These are phyloP conservation scores for Whalleya microplaca DNA, from an alignment of 2,329 filamentous ascomycete genomes.

Conservation along the genomic window DNA sequence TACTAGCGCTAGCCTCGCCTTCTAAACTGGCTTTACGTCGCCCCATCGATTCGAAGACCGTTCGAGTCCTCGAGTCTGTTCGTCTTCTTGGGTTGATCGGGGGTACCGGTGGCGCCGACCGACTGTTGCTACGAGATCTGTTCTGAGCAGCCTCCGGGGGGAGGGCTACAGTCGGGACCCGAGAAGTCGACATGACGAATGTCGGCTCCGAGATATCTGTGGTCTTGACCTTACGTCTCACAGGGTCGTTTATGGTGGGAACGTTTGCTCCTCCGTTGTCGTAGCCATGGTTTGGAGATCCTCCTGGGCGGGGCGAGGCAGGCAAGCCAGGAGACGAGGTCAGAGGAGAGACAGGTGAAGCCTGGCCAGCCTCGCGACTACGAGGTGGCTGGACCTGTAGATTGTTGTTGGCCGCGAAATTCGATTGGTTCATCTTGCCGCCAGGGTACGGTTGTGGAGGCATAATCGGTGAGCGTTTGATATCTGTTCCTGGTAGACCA, in stretches of 20 bases:
- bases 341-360: slow-evolving; percentile 52
- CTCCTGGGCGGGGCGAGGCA: slow-evolving; percentile 40
- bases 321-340: slow-evolving; percentile 39
- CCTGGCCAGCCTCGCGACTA: slow-evolving; percentile 44
- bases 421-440: slow-evolving; percentile 26
- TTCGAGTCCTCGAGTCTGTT: slow-evolving; percentile 44
- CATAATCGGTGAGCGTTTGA: slow-evolving; percentile 52
- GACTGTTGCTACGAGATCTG: slow-evolving; percentile 43
- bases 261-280: slow-evolving; percentile 25
- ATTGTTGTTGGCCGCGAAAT: slow-evolving; percentile 37
- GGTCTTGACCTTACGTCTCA: slow-evolving; percentile 48
- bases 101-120: slow-evolving; percentile 55
- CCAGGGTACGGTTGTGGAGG: slow-evolving; percentile 47
- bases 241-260: slow-evolving; percentile 38
- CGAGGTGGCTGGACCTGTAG: slow-evolving; percentile 39
- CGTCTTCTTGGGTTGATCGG: slow-evolving; percentile 62
- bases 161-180: slow-evolving; percentile 47
- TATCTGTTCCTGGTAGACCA: slow-evolving; percentile 53
- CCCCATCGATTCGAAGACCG: slow-evolving; percentile 43
- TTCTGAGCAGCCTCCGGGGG: slow-evolving; percentile 38
- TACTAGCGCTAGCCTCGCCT: slow-evolving; percentile 34
- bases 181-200: slow-evolving; percentile 51
- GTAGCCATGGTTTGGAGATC: slow-evolving; percentile 35
- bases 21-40: slow-evolving; percentile 38
- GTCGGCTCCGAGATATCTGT: slow-evolving; percentile 56